phyloP scores from a whole-genome alignment of 805 yeast species.

The Teunomyces tritomae region DNA sequence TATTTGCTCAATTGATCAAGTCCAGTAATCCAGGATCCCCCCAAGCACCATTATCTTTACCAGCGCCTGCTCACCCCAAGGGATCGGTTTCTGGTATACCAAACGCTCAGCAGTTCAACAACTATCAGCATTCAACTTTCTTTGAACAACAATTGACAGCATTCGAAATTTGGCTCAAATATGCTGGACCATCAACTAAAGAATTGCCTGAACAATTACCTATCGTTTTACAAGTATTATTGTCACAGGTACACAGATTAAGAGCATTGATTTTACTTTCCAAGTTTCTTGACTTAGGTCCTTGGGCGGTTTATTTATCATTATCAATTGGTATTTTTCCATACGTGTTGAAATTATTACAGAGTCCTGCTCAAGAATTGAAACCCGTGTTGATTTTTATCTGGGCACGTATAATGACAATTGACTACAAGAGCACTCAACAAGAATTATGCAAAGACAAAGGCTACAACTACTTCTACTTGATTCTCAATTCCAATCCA shows the following conservation, averaged over 20 bases:
- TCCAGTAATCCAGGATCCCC: constrained; percentile 18
- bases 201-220: constrained; percentile 95
- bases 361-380: constrained; percentile 92
- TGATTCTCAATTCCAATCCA: constrained; percentile 56
- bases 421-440: constrained; percentile 86
- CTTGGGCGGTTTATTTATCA: constrained; percentile 95
- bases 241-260: constrained; percentile 91
- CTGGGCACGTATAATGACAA: constrained; percentile 98
- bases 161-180: constrained; percentile 92
- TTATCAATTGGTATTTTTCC: constrained; percentile 95
- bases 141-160: constrained; percentile 96
- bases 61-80: not conserved
- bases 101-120: constrained; percentile 26
- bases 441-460: constrained; percentile 88
- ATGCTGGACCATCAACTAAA: constrained; percentile 73
- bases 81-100: constrained; percentile 2
- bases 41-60: constrained; percentile 1
- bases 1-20: constrained; percentile 66
- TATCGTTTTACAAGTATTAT: constrained; percentile 83
- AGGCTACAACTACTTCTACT: constrained; percentile 83
- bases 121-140: constrained; percentile 87
- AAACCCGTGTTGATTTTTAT: constrained; percentile 93
- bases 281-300: constrained; percentile 87
- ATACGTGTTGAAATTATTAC: constrained; percentile 82
- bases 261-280: constrained; percentile 83